Base-by-base conservation (phyloP, 176 grass and related monocot genomes). In the Musa acuminata region DNA sequence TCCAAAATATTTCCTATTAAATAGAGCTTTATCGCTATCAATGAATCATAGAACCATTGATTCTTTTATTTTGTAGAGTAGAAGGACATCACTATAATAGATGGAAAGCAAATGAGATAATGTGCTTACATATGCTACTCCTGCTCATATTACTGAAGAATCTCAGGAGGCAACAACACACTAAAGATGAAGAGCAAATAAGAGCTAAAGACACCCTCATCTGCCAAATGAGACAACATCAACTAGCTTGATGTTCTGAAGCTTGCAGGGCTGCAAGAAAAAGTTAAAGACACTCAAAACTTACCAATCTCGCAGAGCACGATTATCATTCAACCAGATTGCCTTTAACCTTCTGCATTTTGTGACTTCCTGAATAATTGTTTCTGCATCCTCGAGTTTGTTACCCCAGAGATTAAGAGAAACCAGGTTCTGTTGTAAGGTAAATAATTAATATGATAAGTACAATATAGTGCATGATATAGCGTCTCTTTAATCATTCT, bases 351-450 rank as follows among this genome's bases (percentile, higher is more conserved):
- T 87, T 88, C 74, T 72, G 77, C 90, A 93, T 71, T 93, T 90
- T 22, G 67, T 53, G 19, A 93, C 82, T 89, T 90, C 93, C 72
- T 78, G 79, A 74, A 87, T 26, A 49, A 87, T 55, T 85, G 67
- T 89, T 23, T 93, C 87, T 70, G 75, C 71, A 85, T 97, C 83
- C 69, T 83, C 82, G 73, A 93, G 87, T 79, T 80, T 93, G 82
- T 93, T 93, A 80, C 94, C 86, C 94, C 94, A 97, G 49, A 97
- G 82, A 62, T 97, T 97, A 57, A 97, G 84, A 11, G 90, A 87
- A 82, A 93, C 85, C 77, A 93, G 74, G 76, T 97, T 93, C 94
- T 93, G 82, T 20, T 79, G 27, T 53, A 69, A 90, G 75, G 75
- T 12, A 71, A 79, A 59, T 57, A 17, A 24, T 11, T 12, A 65